Conservation (phyloP, 2,329 filamentous ascomycete species). For the Botryosphaeria agaves region DNA sequence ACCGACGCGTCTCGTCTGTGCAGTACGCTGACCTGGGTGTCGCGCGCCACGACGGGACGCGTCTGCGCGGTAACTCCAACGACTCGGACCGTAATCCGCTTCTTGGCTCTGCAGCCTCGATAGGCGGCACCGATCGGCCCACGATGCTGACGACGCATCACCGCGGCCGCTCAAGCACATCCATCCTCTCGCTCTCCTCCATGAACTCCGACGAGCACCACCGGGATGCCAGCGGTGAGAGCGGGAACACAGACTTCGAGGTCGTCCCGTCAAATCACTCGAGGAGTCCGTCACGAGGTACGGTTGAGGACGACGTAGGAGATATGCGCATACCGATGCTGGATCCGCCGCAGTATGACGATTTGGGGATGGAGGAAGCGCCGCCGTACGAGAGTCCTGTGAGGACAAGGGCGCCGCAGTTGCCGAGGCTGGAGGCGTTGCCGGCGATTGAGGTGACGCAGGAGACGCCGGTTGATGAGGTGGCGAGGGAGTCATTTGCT, state of each 20-base stretch:
- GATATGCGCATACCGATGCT: constrained; percentile 11
- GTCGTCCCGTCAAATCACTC: constrained; percentile 20
- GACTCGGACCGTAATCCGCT: constrained; percentile 58
- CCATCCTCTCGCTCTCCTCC: constrained; percentile 19
- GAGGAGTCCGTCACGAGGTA: constrained; percentile 10
- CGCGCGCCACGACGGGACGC: constrained; percentile 59
- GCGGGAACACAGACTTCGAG: constrained; percentile 21
- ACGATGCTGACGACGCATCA: constrained; percentile 18
- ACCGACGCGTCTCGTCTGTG: constrained; percentile 55
- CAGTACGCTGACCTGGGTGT: constrained; percentile 62
- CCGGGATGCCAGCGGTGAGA: constrained; percentile 8
- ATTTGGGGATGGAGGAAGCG: constrained; percentile 24
- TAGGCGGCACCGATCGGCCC: constrained; percentile 18
- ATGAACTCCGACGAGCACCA: constrained; percentile 17
- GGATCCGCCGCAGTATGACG: constrained; percentile 17
- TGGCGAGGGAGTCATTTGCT: too few species aligned
- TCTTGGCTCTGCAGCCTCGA: constrained; percentile 53
- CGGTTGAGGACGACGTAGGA: constrained; percentile 9
- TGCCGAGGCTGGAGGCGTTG: constrained; percentile 2
- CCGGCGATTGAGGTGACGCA: constrained; percentile 1
- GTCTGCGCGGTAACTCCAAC: constrained; percentile 53
- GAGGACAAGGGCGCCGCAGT: constrained; percentile 4
- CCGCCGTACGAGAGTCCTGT: constrained; percentile 29
- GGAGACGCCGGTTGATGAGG: background rate
- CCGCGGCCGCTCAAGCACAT: constrained; percentile 24